Evolutionary conservation across 768 basidiomycete species (phyloP).

Genomic region (Psilocybe cyanescens): DNA sequence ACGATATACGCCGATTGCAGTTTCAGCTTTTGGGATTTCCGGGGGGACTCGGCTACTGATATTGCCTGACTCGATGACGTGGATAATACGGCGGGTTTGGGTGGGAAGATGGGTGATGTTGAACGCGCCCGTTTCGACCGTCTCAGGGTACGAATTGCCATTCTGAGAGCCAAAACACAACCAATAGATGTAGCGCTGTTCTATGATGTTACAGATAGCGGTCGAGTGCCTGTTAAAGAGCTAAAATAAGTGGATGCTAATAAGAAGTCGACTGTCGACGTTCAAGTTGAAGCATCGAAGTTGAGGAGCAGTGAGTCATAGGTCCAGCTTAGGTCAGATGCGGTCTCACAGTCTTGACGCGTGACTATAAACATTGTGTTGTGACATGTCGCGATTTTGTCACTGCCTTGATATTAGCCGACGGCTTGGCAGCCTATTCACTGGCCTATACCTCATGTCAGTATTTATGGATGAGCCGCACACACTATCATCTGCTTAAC

Average conservation of each 20-base stretch:
- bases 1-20: conserved; percentile 43
- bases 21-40: conserved; percentile 52
- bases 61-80: conserved; percentile 6
- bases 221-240: not conserved
- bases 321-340: not conserved
- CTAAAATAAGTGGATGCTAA: not conserved
- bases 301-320: conserved; percentile 6
- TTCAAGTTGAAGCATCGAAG: not conserved
- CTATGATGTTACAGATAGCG: not conserved
- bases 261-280: not conserved
- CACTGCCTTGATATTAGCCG: conserved; percentile 5
- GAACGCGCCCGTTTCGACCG: conserved; percentile 15
- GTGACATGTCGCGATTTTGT: conserved; percentile 27
- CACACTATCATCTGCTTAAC: too few species aligned
- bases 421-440: conserved; percentile 1
- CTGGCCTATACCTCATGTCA: too few species aligned
- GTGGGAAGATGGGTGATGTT: conserved; percentile 10
- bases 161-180: not conserved
- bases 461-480: too few species aligned
- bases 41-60: conserved; percentile 14
- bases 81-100: conserved; percentile 1
- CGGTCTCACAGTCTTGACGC: conserved; percentile 14
- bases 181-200: not conserved
- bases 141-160: conserved; percentile 1
- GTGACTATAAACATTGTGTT: conserved; percentile 18